Base-by-base conservation (phyloP, 148 eudicot genomes). In the Nyssa sinensis region DNA sequence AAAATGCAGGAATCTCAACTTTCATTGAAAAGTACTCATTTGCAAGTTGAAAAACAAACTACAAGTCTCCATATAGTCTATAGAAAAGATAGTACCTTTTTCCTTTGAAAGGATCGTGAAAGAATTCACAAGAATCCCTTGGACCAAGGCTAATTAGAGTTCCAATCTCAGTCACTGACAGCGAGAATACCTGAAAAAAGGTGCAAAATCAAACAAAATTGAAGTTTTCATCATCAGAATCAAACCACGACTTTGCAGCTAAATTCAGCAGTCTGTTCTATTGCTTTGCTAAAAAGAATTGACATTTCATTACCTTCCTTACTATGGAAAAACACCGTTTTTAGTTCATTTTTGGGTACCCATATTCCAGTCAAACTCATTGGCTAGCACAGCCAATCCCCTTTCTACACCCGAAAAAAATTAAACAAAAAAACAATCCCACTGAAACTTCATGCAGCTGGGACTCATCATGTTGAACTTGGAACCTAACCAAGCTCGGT, bases 161-260 rank as follows among this genome's bases (percentile, higher is more conserved):
- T 84, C 98, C 97, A 24, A 95, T 89, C 86, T 95, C 98, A 75
- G 91, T 44, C 71, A 89, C 94, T 7, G 96, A 90, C 79, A 95
- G 86, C 21, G 97, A 89, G 74, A 95, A 95, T n/a, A 95, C 93
- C 98, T 95, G 82, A n/a, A n/a, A 28, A 74, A 60, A 66, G 57
- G 61, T 53, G n/a, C 30, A 78, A 75, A 34, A 11, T 55, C 47
- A 27, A 27, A 66, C 24, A 66, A 71, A 55, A 3, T 19, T 55
- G 5, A 19, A 17, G 59, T 55, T 44, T 13, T 41, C n/a, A n/a
- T n/a, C n/a, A n/a, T n/a, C n/a, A n/a, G n/a, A n/a, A n/a, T n/a
- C n/a, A n/a, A n/a, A n/a, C n/a, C n/a, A n/a, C n/a, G n/a, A n/a
- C n/a, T n/a, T n/a, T n/a, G n/a, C n/a, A n/a, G n/a, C n/a, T n/a